Evolutionary conservation across 176 grass and related monocot genomes (phyloP).

Genomic region (Rhipidocladum racemiflorum): DNA sequence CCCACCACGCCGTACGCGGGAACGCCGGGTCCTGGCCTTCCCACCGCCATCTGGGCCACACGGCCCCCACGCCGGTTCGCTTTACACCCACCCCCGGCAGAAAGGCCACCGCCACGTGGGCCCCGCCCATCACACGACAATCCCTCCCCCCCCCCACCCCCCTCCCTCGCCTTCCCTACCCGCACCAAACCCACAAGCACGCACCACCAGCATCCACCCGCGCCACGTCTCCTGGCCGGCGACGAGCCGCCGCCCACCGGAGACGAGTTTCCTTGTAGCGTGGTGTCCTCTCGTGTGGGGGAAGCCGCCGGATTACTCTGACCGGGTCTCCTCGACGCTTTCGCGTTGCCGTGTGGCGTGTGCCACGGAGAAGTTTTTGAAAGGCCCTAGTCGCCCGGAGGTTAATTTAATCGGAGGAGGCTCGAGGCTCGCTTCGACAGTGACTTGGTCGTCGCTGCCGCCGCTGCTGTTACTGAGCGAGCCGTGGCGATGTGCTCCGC

Average conservation of each 20-base stretch:
- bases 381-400: conserved; percentile 1
- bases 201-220: conserved; percentile 11
- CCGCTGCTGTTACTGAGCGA: background rate
- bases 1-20: conserved; percentile 8
- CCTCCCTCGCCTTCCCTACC: background rate
- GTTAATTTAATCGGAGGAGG: conserved; percentile 25
- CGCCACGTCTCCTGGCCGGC: conserved; percentile 18
- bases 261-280: background rate
- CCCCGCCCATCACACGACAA: conserved; percentile 36
- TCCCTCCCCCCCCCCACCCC: too few species aligned
- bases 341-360: conserved; percentile 26
- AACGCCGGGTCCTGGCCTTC: background rate
- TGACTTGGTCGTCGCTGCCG: background rate
- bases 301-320: conserved; percentile 30
- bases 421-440: conserved; percentile 12
- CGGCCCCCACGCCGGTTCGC: background rate
- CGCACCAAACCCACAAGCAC: conserved; percentile 24
- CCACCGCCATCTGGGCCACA: background rate
- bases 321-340: conserved; percentile 26
- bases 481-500: conserved; percentile 35
- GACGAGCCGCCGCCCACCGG: conserved; percentile 21
- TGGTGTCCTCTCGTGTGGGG: background rate
- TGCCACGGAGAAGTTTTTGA: conserved; percentile 28
- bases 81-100: conserved; percentile 39
- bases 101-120: conserved; percentile 46